Base-by-base conservation (phyloP, 208 protist species). In the Wallacemonas sp. region DNA sequence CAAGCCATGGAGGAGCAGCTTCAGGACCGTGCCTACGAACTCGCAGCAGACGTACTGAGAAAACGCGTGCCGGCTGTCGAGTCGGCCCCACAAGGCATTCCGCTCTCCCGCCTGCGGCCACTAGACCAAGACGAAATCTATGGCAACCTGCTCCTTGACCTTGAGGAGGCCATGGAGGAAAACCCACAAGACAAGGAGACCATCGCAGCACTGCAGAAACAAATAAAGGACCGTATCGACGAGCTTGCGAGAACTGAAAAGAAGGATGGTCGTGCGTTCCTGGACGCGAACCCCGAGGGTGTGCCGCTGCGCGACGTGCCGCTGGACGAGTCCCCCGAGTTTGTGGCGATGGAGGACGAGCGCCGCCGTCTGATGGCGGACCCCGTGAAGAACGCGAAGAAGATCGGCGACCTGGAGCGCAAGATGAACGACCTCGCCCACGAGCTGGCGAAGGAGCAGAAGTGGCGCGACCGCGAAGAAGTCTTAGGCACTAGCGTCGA, bases 1-100 rank as follows among this genome's bases (percentile, higher is more conserved):
- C 30, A 51, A 0, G 67, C 22, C 0, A 3, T 84, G 0, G 36
- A 72, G 27, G 39, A 67, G 4, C 62, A 68, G 42, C 70, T 88
- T 68, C 72, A 89, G 22, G 55, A 76, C 1, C 78, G 72, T 30
- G 77, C 77, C 2, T 69, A 93, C 65, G 63, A 79, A 2, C 66
- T 93, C 2, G 82, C 82, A 2, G 70, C 59, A 0, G 68, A 74
- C 6, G 60, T 70, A 42, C 71, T 86, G 15, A 14, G 41, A 5
- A 31, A 49, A 5, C 56, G 73, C n/a, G 61, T 82, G 51, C 72
- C 71, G 0, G 75, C 59, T 39, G 19, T 88, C 27, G 60, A 84
- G 36, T 41, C 44, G 12, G 38, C 73, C 1, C 75, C 73, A 0
- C 66, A 67, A 0, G 62, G 70, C 31, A 54, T 87, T 6, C 74